Conservation (phyloP, 768 basidiomycete species). For the Chlorophyllum brunneum region DNA sequence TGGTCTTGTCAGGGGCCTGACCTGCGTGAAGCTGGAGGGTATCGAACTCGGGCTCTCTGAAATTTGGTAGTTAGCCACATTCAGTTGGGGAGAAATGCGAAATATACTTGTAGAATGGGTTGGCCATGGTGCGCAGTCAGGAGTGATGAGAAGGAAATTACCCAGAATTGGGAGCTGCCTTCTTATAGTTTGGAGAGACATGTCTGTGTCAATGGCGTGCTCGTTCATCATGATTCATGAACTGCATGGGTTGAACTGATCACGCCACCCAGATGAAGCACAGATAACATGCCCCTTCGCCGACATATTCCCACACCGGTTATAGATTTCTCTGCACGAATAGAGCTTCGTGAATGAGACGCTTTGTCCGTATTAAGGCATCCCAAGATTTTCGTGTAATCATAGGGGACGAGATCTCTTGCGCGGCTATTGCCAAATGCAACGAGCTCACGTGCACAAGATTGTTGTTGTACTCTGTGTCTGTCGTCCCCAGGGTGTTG, state of each 20-base stretch:
- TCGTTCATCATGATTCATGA: slow-evolving; percentile 6
- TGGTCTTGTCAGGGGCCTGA: slow-evolving; percentile 56
- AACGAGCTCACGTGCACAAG: too few relatives aligned
- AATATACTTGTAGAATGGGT: slow-evolving; percentile 33
- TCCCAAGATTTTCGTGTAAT: too few relatives aligned
- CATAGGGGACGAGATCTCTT: too few relatives aligned
- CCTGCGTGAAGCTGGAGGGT: slow-evolving; percentile 81
- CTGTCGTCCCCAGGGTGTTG: too few relatives aligned
- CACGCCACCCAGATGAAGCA: not conserved
- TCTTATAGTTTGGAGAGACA: slow-evolving; percentile 3
- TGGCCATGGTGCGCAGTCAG: slow-evolving; percentile 23
- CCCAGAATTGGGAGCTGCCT: not conserved
- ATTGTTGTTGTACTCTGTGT: too few relatives aligned
- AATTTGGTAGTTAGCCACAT: not conserved
- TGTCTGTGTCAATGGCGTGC: slow-evolving; percentile 6
- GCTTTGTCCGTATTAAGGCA: too few relatives aligned
- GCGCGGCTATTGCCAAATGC: too few relatives aligned
- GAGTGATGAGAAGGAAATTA: slow-evolving; percentile 2
- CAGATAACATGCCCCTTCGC: not conserved
- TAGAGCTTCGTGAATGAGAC: too few relatives aligned
- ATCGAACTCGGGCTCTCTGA: slow-evolving; percentile 67
- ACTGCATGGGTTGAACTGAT: not conserved
- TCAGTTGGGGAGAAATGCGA: not conserved
- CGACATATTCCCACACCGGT: too few relatives aligned
- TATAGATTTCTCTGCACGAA: too few relatives aligned